Evolutionary conservation across 352 stramenopile species (phyloP).

Genomic region (Pythium dissimile): DNA sequence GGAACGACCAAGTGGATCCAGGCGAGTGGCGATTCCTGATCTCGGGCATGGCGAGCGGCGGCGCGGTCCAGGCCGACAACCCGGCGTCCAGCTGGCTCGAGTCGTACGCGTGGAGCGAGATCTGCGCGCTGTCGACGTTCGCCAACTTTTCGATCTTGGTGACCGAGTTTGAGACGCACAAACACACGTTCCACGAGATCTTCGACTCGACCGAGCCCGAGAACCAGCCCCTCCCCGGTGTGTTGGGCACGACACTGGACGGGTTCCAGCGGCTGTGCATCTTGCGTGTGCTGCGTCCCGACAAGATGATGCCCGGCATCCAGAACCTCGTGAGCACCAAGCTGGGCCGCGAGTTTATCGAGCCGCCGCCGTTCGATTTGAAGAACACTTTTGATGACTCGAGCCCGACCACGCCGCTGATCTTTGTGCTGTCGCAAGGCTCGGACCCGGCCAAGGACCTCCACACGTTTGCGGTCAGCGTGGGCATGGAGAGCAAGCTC

Average conservation of each 20-base stretch:
- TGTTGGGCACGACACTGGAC: conserved; percentile 58
- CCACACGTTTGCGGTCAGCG: conserved; percentile 84
- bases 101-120: conserved; percentile 72
- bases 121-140: conserved; percentile 69
- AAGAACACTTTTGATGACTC: conserved; percentile 90
- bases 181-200: conserved; percentile 54
- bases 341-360: conserved; percentile 87
- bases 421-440: conserved; percentile 93
- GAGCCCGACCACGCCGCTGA: conserved; percentile 86
- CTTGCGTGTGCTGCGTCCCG: conserved; percentile 69
- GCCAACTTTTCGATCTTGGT: conserved; percentile 58
- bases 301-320: conserved; percentile 87
- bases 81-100: conserved; percentile 58
- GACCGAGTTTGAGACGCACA: conserved; percentile 45
- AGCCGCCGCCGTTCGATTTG: conserved; percentile 90
- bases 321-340: conserved; percentile 87
- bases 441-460: conserved; percentile 93
- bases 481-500: conserved; percentile 87
- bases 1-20: conserved; percentile 70
- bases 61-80: conserved; percentile 42
- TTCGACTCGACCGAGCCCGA: conserved; percentile 84
- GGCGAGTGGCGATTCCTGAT: conserved; percentile 91
- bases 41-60: conserved; percentile 63
- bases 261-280: conserved; percentile 83
- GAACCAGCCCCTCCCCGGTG: conserved; percentile 63